These are phyloP conservation scores for Epichloe sibirici DNA, from an alignment of 2,329 filamentous ascomycete species.

Conservation along the genomic window DNA sequence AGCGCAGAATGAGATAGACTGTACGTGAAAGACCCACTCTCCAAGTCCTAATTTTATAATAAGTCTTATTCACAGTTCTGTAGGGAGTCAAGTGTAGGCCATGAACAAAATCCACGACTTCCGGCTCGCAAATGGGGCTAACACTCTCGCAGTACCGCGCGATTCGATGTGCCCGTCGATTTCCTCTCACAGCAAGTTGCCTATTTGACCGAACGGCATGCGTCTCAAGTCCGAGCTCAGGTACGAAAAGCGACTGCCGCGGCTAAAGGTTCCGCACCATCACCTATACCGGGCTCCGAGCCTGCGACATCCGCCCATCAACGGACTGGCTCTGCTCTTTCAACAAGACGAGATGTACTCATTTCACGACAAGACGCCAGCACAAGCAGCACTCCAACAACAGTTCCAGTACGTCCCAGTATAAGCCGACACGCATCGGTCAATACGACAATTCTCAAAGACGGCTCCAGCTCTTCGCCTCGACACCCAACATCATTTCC, in stretches of 20 bases:
- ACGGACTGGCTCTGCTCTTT: slow-evolving; percentile 40
- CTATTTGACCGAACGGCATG: slow-evolving; percentile 84
- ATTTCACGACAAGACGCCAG: slow-evolving; percentile 35
- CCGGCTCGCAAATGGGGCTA: slow-evolving; percentile 8
- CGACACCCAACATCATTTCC: slow-evolving; percentile 10
- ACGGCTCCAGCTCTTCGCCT: slow-evolving; percentile 20
- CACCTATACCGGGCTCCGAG: slow-evolving; percentile 42
- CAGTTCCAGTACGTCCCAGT: slow-evolving; percentile 30
- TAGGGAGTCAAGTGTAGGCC: slow-evolving; percentile 64
- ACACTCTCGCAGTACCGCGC: slow-evolving; percentile 43
- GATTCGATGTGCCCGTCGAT: slow-evolving; percentile 73
- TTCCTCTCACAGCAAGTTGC: slow-evolving; percentile 90
- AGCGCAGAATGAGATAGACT: slow-evolving; percentile 76
- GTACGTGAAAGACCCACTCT: slow-evolving; percentile 34
- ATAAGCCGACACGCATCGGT: slow-evolving; percentile 36
- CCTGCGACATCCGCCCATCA: slow-evolving; percentile 23
- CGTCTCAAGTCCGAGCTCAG: slow-evolving; percentile 80
- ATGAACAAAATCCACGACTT: slow-evolving; percentile 2
- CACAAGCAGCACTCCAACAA: slow-evolving; percentile 29
- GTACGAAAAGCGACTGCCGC: slow-evolving; percentile 62
- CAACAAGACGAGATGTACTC: slow-evolving; percentile 46
- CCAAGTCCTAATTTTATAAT: background rate
- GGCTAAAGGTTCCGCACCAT: slow-evolving; percentile 43
- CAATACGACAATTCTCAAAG: slow-evolving; percentile 30
- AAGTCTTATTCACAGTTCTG: slow-evolving; percentile 9